Percentiles rank a stretch among this genome's conserved stretches.
Evolutionary conservation across 148 eudicot species (phyloP).

Genomic region (Arctostaphylos glauca): DNA sequence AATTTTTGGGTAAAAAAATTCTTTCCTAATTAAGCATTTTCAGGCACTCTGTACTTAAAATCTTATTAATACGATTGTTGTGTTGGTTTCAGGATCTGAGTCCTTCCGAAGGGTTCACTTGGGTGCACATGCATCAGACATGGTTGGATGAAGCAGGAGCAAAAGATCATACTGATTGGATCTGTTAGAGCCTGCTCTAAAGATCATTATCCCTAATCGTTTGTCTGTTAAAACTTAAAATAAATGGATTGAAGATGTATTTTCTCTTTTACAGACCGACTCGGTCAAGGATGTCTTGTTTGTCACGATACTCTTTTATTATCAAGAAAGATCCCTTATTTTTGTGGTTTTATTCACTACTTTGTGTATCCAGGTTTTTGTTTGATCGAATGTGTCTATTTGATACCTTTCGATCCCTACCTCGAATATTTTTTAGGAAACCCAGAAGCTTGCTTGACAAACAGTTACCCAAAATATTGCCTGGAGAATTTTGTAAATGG

Average conservation of each 20-base stretch:
- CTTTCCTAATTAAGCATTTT: not conserved
- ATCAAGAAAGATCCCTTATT: not conserved
- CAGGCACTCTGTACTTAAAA: not conserved
- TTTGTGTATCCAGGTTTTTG: not conserved
- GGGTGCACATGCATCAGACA: constrained; percentile 77
- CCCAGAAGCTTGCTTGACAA: too few species aligned
- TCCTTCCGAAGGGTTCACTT: constrained; percentile 47
- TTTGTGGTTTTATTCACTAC: not conserved
- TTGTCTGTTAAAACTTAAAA: not conserved
- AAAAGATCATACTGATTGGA: constrained; percentile 38
- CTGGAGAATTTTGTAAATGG: too few species aligned
- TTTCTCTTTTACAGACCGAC: not conserved
- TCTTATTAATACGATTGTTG: constrained; percentile 8
- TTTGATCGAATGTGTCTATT: too few species aligned
- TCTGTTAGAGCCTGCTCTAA: constrained; percentile 31
- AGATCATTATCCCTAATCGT: not conserved
- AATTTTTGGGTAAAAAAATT: not conserved
- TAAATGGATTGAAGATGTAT: not conserved
- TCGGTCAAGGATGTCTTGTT: not conserved
- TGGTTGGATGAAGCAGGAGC: constrained; percentile 46
- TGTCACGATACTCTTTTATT: not conserved
- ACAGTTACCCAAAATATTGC: too few species aligned
- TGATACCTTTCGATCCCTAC: too few species aligned
- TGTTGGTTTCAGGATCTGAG: constrained; percentile 39
- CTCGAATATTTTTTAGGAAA: too few species aligned